These are phyloP conservation scores for Lepidium aucheri DNA, from an alignment of 345 rosid species.

Conservation along the genomic window DNA sequence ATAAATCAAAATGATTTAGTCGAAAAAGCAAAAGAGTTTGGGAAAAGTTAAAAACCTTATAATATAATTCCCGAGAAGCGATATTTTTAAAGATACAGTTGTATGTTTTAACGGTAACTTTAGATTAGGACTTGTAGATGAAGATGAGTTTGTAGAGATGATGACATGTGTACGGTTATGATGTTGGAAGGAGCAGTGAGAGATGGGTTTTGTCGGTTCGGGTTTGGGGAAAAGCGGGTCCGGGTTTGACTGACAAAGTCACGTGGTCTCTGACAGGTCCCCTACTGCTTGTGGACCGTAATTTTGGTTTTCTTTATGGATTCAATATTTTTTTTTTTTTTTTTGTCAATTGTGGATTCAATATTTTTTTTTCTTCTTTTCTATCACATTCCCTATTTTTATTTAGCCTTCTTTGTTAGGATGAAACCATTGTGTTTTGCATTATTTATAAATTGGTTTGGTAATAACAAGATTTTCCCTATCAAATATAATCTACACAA, in stretches of 20 bases:
- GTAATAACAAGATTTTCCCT: too few species aligned
- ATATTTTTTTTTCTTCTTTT: too few species aligned
- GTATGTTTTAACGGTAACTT: constrained; percentile 30
- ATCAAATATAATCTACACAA: too few species aligned
- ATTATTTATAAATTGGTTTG: too few species aligned
- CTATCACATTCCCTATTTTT: too few species aligned
- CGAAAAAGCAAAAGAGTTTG: constrained; percentile 16
- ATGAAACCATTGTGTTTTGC: too few species aligned
- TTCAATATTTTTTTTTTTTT: constrained; percentile 13
- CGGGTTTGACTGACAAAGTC: constrained; percentile 28
- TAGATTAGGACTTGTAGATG: constrained; percentile 2
- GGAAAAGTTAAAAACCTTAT: constrained; percentile 6
- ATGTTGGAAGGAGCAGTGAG: constrained; percentile 22
- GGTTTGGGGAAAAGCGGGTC: constrained; percentile 19
- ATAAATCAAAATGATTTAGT: too few species aligned
- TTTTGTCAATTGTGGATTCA: too few species aligned
- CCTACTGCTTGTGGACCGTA: constrained; percentile 24
- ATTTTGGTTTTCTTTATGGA: constrained; percentile 26
- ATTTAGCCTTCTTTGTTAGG: too few species aligned
- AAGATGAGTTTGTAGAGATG: background rate
- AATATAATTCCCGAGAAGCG: constrained; percentile 16
- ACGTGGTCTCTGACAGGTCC: constrained; percentile 28
- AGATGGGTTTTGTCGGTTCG: constrained; percentile 26
- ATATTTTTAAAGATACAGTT: constrained; percentile 17
- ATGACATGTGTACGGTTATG: constrained; percentile 20